phyloP scores from a whole-genome alignment of 495 filamentous ascomycete genomes.

The Aspergillus conjunctus region DNA sequence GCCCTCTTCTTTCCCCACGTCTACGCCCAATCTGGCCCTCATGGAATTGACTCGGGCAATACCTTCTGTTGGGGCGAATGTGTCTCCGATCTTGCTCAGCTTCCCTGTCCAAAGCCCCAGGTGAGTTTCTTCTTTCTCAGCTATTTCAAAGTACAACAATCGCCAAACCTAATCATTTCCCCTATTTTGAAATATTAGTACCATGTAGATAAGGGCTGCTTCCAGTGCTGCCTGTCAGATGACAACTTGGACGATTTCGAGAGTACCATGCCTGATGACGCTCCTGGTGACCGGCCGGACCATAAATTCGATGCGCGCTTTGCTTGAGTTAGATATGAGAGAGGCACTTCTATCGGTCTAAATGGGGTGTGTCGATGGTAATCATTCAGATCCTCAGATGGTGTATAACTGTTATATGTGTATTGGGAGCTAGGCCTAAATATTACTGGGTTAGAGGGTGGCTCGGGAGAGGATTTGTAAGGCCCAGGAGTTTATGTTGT shows the following conservation, averaged over 20 bases:
- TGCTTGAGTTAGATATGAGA: background rate
- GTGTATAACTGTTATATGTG: too few species aligned
- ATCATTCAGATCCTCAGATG: too few species aligned
- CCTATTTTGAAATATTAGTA: conserved; percentile 6
- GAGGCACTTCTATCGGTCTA: too few species aligned
- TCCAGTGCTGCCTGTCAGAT: conserved; percentile 23
- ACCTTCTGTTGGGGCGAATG: background rate
- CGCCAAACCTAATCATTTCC: background rate
- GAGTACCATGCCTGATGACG: too few species aligned
- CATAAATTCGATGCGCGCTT: background rate
- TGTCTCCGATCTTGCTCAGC: background rate
- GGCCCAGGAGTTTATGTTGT: too few species aligned
- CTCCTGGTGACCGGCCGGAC: conserved; percentile 5
- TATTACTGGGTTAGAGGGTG: too few species aligned
- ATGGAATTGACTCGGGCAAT: conserved; percentile 12
- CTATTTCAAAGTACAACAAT: background rate
- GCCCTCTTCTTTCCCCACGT: conserved; percentile 9
- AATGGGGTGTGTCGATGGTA: too few species aligned
- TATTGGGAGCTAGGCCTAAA: too few species aligned
- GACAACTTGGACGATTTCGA: conserved; percentile 19
- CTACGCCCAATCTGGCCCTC: conserved; percentile 5
- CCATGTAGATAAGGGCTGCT: conserved; percentile 16
- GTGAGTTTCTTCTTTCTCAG: background rate
- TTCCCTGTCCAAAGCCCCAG: conserved; percentile 3
- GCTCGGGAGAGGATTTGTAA: too few species aligned